Percentiles rank a stretch among this genome's conserved stretches.
Conservation (phyloP, 2,329 filamentous ascomycete species). For the Purpureocillium lavendulum region DNA sequence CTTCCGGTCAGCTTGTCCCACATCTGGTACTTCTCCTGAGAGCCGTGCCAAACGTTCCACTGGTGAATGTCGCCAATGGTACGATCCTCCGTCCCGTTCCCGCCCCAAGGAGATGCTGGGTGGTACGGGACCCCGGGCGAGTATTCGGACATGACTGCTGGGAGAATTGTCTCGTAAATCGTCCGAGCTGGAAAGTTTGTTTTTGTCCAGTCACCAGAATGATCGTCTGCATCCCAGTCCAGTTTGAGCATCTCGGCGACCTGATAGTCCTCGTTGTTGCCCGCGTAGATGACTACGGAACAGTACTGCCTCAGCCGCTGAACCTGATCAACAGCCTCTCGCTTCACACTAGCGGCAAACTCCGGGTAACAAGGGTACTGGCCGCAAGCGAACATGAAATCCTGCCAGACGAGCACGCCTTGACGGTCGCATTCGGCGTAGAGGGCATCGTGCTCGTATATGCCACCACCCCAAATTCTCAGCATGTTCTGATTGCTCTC, state of each 20-base stretch:
- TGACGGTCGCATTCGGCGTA: slow-evolving; percentile 59
- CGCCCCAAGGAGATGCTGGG: slow-evolving; percentile 65
- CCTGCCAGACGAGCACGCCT: slow-evolving; percentile 60
- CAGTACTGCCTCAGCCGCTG: slow-evolving; percentile 47
- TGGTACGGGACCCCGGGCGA: slow-evolving; percentile 59
- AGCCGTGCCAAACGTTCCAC: slow-evolving; percentile 73
- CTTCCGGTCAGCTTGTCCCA: slow-evolving; percentile 62
- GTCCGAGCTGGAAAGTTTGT: slow-evolving; percentile 69
- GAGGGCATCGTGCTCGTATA: slow-evolving; percentile 58
- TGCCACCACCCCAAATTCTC: slow-evolving; percentile 50
- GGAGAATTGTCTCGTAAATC: slow-evolving; percentile 68
- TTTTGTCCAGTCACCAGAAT: slow-evolving; percentile 43
- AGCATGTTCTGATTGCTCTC: no score
- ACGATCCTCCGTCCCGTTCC: slow-evolving; percentile 47
- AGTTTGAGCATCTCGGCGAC: slow-evolving; percentile 59
- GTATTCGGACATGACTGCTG: slow-evolving; percentile 52
- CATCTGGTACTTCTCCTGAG: slow-evolving; percentile 62
- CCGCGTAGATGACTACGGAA: slow-evolving; percentile 65
- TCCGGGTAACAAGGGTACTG: slow-evolving; percentile 54
- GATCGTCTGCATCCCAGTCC: slow-evolving; percentile 52
- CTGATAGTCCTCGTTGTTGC: slow-evolving; percentile 74
- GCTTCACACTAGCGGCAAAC: slow-evolving; percentile 46
- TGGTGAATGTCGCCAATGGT: slow-evolving; percentile 77
- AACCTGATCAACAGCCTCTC: slow-evolving; percentile 53
- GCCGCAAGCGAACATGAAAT: slow-evolving; percentile 61